Conservation (phyloP, 2,329 filamentous ascomycete genomes). For the Aureobasidium sp. region DNA sequence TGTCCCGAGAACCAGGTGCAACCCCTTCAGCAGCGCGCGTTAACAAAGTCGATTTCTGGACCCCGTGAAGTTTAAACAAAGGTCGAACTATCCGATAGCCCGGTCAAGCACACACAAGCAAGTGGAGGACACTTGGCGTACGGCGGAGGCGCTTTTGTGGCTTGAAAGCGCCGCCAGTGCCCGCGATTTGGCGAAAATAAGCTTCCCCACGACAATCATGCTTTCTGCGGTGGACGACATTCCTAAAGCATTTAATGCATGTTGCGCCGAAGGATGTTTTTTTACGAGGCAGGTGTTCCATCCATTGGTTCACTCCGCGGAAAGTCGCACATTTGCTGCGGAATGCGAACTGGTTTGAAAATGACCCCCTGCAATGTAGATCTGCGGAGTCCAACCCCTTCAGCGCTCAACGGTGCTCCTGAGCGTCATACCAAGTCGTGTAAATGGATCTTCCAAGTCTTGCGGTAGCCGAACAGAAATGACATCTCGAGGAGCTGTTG, state of each 20-base stretch:
- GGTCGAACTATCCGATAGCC: background rate
- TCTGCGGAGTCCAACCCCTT: no score
- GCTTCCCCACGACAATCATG: background rate
- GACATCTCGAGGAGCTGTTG: no score
- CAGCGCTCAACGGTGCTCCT: no score
- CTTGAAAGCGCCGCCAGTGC: background rate
- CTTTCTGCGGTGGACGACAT: background rate
- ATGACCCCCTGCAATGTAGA: no score
- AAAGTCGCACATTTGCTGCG: no score
- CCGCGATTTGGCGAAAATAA: background rate
- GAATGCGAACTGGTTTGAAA: no score
- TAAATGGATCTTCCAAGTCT: no score
- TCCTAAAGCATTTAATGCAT: background rate
- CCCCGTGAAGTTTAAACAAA: background rate
- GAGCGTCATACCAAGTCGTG: no score
- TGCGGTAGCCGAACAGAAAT: no score
- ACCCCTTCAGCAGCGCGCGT: background rate
- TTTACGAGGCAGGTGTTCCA: no score
- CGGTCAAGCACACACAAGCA: constrained; percentile 2
- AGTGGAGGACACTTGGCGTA: background rate
- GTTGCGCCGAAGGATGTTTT: background rate
- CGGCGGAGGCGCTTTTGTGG: background rate
- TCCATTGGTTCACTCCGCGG: no score
- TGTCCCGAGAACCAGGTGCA: background rate
- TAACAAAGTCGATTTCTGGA: background rate